phyloP scores from a whole-genome alignment of 345 rosid genomes.

The Theobroma cacao region DNA sequence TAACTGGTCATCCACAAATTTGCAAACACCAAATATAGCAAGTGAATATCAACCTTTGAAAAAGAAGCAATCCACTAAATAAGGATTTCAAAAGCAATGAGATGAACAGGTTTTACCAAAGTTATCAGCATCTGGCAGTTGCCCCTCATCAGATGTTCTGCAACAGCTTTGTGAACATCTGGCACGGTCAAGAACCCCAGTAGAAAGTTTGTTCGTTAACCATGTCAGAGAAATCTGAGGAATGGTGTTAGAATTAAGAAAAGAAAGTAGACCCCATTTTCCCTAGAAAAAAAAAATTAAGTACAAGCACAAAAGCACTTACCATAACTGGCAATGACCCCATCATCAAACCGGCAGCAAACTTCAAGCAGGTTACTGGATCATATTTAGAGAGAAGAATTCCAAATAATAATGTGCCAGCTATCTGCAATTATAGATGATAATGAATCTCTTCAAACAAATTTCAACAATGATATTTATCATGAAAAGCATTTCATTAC shows the following conservation, averaged over 20 bases:
- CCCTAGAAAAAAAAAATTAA: not conserved
- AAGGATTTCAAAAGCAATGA: not conserved
- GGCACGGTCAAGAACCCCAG: slow-evolving; percentile 83
- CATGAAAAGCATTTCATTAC: not conserved
- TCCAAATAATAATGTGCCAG: slow-evolving; percentile 84
- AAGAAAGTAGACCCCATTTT: slow-evolving; percentile 10
- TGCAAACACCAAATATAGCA: slow-evolving; percentile 4
- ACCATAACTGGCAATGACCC: slow-evolving; percentile 79
- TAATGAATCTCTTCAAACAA: not conserved
- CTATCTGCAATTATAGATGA: slow-evolving; percentile 49
- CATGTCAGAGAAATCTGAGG: slow-evolving; percentile 67
- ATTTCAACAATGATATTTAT: not conserved
- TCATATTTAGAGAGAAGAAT: slow-evolving; percentile 74
- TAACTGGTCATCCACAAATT: slow-evolving; percentile 32
- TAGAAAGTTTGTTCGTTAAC: slow-evolving; percentile 77
- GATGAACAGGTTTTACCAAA: slow-evolving; percentile 45
- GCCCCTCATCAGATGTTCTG: slow-evolving; percentile 28
- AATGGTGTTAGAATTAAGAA: slow-evolving; percentile 8
- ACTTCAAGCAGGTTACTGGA: slow-evolving; percentile 83
- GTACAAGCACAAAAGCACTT: slow-evolving; percentile 26
- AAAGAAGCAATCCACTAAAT: not conserved
- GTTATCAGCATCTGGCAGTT: slow-evolving; percentile 27
- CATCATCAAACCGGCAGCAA: slow-evolving; percentile 68
- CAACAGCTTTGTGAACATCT: slow-evolving; percentile 56
- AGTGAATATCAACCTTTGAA: not conserved